phyloP scores from a whole-genome alignment of 2,329 filamentous ascomycete genomes.

The Diaporthe batatas region DNA sequence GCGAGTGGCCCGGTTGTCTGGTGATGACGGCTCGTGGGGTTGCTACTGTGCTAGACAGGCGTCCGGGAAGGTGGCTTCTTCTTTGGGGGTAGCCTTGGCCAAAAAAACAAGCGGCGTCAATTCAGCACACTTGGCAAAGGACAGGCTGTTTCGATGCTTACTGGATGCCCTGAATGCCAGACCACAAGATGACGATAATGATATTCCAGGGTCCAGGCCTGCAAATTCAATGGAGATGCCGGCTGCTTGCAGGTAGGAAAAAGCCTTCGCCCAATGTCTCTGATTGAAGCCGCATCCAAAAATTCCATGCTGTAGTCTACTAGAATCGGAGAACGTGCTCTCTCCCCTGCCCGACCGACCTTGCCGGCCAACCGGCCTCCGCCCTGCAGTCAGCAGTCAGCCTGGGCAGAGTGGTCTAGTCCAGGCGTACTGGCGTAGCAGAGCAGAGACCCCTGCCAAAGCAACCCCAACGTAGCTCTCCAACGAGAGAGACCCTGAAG shows the following conservation, averaged over 20 bases:
- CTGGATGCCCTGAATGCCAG: too few species aligned
- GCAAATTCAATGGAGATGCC: neutral
- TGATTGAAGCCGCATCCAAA: slow-evolving; percentile 21
- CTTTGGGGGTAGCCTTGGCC: neutral
- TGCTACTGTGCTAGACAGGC: slow-evolving; percentile 21
- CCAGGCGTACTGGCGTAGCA: neutral
- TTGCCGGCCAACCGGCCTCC: slow-evolving; percentile 28
- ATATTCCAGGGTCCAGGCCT: neutral
- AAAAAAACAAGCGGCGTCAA: slow-evolving; percentile 25
- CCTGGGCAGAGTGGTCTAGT: neutral
- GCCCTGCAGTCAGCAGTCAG: neutral
- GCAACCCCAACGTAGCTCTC: slow-evolving; percentile 12
- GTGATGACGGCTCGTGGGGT: slow-evolving; percentile 29
- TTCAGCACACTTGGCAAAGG: neutral
- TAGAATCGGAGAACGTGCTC: slow-evolving; percentile 7
- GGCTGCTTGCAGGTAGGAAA: neutral
- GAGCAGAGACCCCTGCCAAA: slow-evolving; percentile 12
- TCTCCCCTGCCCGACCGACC: neutral
- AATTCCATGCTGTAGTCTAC: neutral
- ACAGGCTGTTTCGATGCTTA: neutral
- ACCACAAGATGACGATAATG: neutral
- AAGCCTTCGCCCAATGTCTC: neutral
- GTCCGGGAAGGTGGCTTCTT: slow-evolving; percentile 40
- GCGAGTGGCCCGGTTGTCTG: neutral
- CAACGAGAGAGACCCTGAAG: slow-evolving; percentile 5